Conservation (phyloP, 2,329 filamentous ascomycete species). For the Scortechinia acanthostroma region DNA sequence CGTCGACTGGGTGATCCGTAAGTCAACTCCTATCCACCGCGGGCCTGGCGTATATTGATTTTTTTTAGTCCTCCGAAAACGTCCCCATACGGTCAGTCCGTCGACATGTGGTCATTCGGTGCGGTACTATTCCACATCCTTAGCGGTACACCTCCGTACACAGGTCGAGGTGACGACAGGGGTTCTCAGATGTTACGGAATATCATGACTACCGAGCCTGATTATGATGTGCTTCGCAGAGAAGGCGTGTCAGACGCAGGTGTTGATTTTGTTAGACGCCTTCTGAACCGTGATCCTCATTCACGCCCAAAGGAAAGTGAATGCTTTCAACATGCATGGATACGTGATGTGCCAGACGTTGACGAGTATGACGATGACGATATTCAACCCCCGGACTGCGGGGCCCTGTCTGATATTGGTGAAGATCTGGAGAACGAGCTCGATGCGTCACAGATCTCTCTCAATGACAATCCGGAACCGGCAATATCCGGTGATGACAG, state of each 20-base stretch:
- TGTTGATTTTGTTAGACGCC: not conserved
- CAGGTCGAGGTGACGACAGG: not conserved
- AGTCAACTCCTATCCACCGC: not conserved
- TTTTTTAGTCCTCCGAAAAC: constrained; percentile 7
- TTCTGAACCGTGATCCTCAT: not conserved
- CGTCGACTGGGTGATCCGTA: constrained; percentile 1
- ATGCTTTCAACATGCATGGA: constrained; percentile 1
- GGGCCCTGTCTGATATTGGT: not conserved
- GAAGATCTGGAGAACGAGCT: not conserved
- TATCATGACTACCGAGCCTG: constrained; percentile 1
- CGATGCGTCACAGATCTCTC: not conserved
- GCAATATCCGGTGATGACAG: not conserved
- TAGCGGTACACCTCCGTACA: constrained; percentile 45
- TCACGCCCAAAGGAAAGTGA: not conserved
- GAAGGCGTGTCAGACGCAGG: not conserved
- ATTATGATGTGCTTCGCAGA: not conserved
- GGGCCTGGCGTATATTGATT: too few relatives aligned
- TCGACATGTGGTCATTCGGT: constrained; percentile 66
- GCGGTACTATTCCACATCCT: constrained; percentile 59
- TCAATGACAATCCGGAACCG: not conserved
- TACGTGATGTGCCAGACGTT: not conserved
- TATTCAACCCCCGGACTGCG: not conserved
- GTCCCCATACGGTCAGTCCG: constrained; percentile 52
- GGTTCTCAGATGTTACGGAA: not conserved
- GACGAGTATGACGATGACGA: constrained; percentile 2